These are phyloP conservation scores for Alternaria brassicicola DNA, from an alignment of 2,329 filamentous ascomycete species.

Conservation along the genomic window DNA sequence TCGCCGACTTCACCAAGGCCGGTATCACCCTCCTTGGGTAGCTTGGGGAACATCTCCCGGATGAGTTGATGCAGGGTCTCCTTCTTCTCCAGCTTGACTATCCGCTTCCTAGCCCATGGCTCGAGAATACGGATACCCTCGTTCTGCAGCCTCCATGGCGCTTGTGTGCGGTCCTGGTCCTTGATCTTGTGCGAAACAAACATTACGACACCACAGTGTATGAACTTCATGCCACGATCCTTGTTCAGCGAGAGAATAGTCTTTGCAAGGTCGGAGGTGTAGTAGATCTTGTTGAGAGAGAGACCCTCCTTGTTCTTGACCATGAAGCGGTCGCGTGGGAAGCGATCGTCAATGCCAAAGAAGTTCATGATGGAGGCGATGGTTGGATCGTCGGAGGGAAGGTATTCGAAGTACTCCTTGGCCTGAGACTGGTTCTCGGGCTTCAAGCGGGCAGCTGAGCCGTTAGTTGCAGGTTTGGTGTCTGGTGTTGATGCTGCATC, in stretches of 20 bases:
- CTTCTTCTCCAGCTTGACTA: slow-evolving; percentile 76
- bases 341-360: slow-evolving; percentile 81
- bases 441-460: slow-evolving; percentile 45
- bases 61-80: slow-evolving; percentile 82
- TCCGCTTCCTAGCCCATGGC: slow-evolving; percentile 83
- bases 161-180: slow-evolving; percentile 93
- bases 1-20: slow-evolving; percentile 87
- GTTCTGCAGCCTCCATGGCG: slow-evolving; percentile 91
- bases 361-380: slow-evolving; percentile 80
- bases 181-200: slow-evolving; percentile 74
- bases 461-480: slow-evolving; percentile 21
- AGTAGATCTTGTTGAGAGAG: slow-evolving; percentile 95
- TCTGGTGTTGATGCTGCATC: slow-evolving; percentile 9
- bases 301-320: slow-evolving; percentile 90
- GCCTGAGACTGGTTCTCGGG: slow-evolving; percentile 55
- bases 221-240: slow-evolving; percentile 88
- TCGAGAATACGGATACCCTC: slow-evolving; percentile 92
- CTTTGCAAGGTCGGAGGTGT: slow-evolving; percentile 82
- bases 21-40: slow-evolving; percentile 75
- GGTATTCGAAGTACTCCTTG: slow-evolving; percentile 95
- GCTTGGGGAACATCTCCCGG: slow-evolving; percentile 95
- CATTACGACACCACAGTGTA: slow-evolving; percentile 98
- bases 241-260: slow-evolving; percentile 88
- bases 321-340: slow-evolving; percentile 91
- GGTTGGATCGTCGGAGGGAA: slow-evolving; percentile 74